Conservation (phyloP, 257 asterid genomes). For the Hygrophila difformis region DNA sequence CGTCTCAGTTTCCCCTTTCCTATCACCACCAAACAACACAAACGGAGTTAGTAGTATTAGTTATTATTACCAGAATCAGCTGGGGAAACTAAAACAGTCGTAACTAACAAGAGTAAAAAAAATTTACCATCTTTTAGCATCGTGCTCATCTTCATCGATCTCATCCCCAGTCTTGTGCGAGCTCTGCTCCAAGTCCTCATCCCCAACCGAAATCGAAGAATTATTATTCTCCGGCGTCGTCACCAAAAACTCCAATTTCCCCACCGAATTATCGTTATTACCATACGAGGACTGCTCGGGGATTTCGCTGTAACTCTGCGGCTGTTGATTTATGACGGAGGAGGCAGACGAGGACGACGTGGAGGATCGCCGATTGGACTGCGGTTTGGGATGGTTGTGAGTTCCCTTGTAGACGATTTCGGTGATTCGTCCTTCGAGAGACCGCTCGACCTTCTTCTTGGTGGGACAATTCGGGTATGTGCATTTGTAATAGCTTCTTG, state of each 20-base stretch:
- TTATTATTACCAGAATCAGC: neutral
- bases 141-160: slow-evolving; percentile 43
- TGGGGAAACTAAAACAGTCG: neutral
- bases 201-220: slow-evolving; percentile 54
- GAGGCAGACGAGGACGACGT: slow-evolving; percentile 33
- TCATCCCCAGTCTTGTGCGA: slow-evolving; percentile 41
- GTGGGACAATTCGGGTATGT: slow-evolving; percentile 61
- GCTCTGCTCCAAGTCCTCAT: slow-evolving; percentile 60
- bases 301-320: slow-evolving; percentile 25
- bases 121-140: slow-evolving; percentile 54
- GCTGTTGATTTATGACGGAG: slow-evolving; percentile 23
- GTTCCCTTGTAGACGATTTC: slow-evolving; percentile 69
- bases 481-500: slow-evolving; percentile 84
- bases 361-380: slow-evolving; percentile 60
- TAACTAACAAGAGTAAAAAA: neutral
- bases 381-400: slow-evolving; percentile 84
- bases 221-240: slow-evolving; percentile 62
- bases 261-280: slow-evolving; percentile 27
- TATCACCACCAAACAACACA: neutral
- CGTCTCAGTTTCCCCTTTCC: slow-evolving; percentile 42
- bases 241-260: slow-evolving; percentile 36
- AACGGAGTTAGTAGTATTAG: too few relatives aligned
- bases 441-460: slow-evolving; percentile 67
- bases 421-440: slow-evolving; percentile 63
- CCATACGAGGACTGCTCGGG: slow-evolving; percentile 41